phyloP scores from a whole-genome alignment of 2,329 filamentous ascomycete genomes.

The Ceratocystiopsis brevicomis region DNA sequence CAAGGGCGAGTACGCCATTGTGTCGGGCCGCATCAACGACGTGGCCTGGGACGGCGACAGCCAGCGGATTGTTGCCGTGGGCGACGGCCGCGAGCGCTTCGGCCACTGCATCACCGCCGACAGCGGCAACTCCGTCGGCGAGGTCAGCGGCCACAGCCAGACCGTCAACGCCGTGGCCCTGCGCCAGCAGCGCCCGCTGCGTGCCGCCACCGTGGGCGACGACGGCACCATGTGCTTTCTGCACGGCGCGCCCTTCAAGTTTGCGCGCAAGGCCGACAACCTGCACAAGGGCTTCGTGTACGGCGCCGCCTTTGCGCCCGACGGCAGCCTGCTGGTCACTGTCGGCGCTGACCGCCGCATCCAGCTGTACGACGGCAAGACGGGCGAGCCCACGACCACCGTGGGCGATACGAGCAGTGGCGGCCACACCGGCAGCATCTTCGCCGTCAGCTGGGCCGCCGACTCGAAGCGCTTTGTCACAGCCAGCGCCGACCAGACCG shows the following conservation, averaged over 20 bases:
- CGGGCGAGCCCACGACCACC: conserved; percentile 59
- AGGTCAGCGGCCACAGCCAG: conserved; percentile 80
- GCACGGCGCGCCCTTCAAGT: conserved; percentile 90
- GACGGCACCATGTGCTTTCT: conserved; percentile 83
- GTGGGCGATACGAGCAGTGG: conserved; percentile 44
- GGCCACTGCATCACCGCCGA: conserved; percentile 90
- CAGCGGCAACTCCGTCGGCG: conserved; percentile 87
- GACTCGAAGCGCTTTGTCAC: conserved; percentile 80
- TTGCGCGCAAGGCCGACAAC: conserved; percentile 61
- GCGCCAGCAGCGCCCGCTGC: conserved; percentile 71
- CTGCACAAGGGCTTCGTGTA: conserved; percentile 81
- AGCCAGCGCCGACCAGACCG: conserved; percentile 82
- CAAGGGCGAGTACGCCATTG: conserved; percentile 87
- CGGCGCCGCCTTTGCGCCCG: conserved; percentile 73
- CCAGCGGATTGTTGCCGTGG: conserved; percentile 88
- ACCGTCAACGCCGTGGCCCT: conserved; percentile 83
- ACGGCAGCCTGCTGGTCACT: conserved; percentile 63
- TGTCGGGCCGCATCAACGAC: conserved; percentile 87
- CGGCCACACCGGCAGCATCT: conserved; percentile 77
- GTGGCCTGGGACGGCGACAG: conserved; percentile 96
- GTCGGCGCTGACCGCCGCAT: conserved; percentile 87
- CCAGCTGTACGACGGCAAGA: conserved; percentile 92
- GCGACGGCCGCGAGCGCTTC: conserved; percentile 82
- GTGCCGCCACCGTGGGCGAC: conserved; percentile 80
- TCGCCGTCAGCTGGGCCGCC: conserved; percentile 73